A percentile compares a stretch with the other conserved stretches of the same genome.
Conservation (phyloP, 1,139 yeast genomes). For the Candida tetrigidarum region DNA sequence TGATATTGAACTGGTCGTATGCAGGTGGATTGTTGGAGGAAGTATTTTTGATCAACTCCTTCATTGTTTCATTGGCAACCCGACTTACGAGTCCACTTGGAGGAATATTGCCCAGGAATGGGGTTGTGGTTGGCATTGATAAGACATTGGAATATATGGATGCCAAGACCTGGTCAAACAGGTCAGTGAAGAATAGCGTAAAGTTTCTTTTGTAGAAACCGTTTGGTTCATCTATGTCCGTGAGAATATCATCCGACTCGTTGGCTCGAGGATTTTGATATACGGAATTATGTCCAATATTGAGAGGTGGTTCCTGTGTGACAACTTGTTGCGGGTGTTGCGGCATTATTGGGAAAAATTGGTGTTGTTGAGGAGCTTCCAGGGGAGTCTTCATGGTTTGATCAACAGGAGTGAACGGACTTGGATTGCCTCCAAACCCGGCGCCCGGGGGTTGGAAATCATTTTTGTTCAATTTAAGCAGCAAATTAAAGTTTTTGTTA, state of each 20-base stretch:
- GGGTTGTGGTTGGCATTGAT: conserved; percentile 51
- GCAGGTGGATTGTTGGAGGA: conserved; percentile 22
- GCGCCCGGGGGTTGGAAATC: conserved; percentile 35
- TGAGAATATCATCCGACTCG: conserved; percentile 49
- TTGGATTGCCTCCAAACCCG: conserved; percentile 16
- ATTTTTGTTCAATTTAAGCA: conserved; percentile 23
- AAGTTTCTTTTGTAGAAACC: conserved; percentile 29
- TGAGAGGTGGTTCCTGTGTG: neutral
- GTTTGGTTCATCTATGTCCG: conserved; percentile 42
- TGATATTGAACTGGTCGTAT: conserved; percentile 40
- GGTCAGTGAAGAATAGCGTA: conserved; percentile 38
- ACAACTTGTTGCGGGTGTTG: conserved; percentile 8
- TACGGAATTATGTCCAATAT: neutral
- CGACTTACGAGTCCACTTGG: conserved; percentile 51
- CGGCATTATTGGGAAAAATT: conserved; percentile 9
- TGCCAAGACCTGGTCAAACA: conserved; percentile 44
- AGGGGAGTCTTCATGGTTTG: conserved; percentile 49
- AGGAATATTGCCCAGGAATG: conserved; percentile 46
- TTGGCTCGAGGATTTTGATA: conserved; percentile 37
- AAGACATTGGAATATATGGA: conserved; percentile 39
- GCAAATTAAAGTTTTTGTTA: conserved; percentile 30
- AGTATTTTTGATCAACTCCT: conserved; percentile 27
- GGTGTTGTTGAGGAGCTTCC: conserved; percentile 30
- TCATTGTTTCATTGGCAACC: conserved; percentile 49
- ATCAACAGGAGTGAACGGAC: conserved; percentile 51